phyloP scores from a whole-genome alignment of 208 protist genomes.

The Leishmania lainsoni region DNA sequence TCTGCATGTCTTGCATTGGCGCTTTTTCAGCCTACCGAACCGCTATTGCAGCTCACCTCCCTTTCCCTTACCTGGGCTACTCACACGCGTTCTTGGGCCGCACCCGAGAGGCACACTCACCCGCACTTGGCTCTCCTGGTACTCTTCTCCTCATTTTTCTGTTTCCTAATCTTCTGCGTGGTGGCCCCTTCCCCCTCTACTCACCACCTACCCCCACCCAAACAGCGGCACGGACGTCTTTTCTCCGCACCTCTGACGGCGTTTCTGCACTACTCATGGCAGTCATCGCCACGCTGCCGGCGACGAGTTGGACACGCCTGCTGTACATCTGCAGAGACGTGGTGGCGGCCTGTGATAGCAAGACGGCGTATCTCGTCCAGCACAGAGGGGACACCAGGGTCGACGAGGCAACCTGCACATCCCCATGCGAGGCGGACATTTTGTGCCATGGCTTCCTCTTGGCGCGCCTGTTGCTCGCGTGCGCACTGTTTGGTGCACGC shows the following conservation, averaged over 20 bases:
- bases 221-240: neutral
- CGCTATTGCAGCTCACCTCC: neutral
- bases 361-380: conserved; percentile 40
- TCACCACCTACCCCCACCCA: neutral
- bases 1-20: neutral
- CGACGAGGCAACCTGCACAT: conserved; percentile 24
- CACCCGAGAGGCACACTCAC: neutral
- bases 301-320: conserved; percentile 50
- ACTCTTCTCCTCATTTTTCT: neutral
- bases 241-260: neutral
- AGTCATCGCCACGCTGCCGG: conserved; percentile 43
- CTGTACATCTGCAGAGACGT: conserved; percentile 31
- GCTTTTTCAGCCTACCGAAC: neutral
- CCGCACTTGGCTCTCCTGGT: neutral
- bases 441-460: conserved; percentile 51
- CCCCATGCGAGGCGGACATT: conserved; percentile 34
- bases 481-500: conserved; percentile 21
- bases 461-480: conserved; percentile 14
- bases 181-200: neutral
- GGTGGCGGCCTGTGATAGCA: conserved; percentile 46
- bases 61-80: neutral
- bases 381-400: conserved; percentile 6
- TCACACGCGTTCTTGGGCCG: neutral
- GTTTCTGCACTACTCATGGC: conserved; percentile 19
- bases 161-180: neutral